Base-by-base conservation (phyloP, 345 rosid genomes). In the Cardamine resedifolia region DNA sequence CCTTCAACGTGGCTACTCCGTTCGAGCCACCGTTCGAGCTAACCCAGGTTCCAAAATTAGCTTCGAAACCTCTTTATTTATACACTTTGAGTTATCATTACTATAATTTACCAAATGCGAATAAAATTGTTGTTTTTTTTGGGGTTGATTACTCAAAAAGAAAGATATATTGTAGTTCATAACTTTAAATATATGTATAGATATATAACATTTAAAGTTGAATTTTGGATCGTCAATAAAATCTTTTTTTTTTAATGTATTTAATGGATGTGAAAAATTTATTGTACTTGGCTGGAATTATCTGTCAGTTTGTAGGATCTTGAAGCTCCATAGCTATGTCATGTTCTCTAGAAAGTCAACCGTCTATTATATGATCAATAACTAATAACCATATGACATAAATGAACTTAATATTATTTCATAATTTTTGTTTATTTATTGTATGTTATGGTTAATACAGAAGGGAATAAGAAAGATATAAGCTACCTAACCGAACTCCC, bases 401-500 rank as follows among this genome's bases (percentile, higher is more conserved):
- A 59, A 67, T 67, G 68, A 51, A 51, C 18, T 14, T 68, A 60
- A 52, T 31, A 39, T 1, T 28, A 26, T 16, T 6, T 23, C 21
- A 43, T 66, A 12, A 59, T 45, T 33, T 24, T 33, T 24, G 10
- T 23, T 26, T 23, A 6, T 49, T 24, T 21, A 38, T 36, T 23
- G 10, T 31, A 18, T 49, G 38, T 47, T 60, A 38, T 2, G 51
- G 31, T 1, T 24, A 66, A 48, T 38, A 65, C 79, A 90, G 88
- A 78, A 58, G 72, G 73, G 39, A 78, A 20, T 28, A 76, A 73
- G 59, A 85, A 77, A 78, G 91, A 88, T 47, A n/a, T 70, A 12
- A 81, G 85, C 75, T 86, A 81, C 84, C 76, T 83, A 48, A 88
- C 83, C 39, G 82, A 56, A 56, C 83, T 85, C 16, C 87, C 84